A percentile compares a stretch with the other conserved stretches of the same genome.
These are phyloP conservation scores for Solanum habrochaites DNA, from an alignment of 257 asterid genomes.

Conservation along the genomic window DNA sequence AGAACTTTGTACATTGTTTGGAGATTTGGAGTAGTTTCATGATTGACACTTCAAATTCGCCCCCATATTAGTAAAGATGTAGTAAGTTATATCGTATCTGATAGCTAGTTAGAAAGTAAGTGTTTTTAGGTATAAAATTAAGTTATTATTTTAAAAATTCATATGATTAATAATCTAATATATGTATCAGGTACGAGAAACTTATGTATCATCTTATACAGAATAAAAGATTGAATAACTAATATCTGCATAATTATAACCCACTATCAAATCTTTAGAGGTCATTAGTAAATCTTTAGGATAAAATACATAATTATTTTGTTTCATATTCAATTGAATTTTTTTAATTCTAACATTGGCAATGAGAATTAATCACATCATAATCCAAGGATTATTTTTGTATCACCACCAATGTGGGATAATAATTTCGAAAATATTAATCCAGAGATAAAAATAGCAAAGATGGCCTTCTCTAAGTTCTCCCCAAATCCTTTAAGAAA, in stretches of 20 bases:
- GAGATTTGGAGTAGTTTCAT: not conserved
- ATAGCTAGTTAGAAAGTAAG: not conserved
- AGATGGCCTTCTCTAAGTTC: not conserved
- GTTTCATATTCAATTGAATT: not conserved
- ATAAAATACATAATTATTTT: too few species aligned
- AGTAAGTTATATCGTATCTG: not conserved
- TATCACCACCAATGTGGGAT: not conserved
- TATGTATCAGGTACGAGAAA: not conserved
- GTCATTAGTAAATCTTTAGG: not conserved
- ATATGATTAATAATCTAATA: not conserved
- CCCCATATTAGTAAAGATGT: not conserved
- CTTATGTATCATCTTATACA: not conserved
- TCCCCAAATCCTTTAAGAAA: not conserved
- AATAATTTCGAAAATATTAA: not conserved
- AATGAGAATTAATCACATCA: not conserved
- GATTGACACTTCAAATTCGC: not conserved
- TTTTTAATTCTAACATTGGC: not conserved
- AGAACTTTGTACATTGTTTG: not conserved
- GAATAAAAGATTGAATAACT: rapidly evolving
- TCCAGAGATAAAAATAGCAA: not conserved
- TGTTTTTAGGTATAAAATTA: not conserved
- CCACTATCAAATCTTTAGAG: rapidly evolving
- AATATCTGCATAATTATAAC: not conserved
- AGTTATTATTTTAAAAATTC: not conserved
- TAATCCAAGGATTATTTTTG: not conserved